These are phyloP conservation scores for Paxillus involutus DNA, from an alignment of 768 basidiomycete species.

Conservation along the genomic window DNA sequence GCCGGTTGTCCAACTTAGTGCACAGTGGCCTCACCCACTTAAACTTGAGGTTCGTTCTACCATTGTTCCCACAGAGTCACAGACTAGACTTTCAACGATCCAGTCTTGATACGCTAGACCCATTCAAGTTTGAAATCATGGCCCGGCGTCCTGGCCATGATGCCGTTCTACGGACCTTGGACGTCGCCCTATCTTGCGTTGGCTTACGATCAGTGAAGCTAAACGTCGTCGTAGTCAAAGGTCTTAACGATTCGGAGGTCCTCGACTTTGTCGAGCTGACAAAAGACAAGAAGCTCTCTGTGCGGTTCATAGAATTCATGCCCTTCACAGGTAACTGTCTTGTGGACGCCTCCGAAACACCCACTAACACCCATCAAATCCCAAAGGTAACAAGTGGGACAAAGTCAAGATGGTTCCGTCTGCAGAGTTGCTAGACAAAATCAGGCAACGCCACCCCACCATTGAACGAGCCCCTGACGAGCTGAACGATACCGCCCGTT, in stretches of 20 bases:
- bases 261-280: conserved; percentile 79
- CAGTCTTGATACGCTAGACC: conserved; percentile 83
- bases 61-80: conserved; percentile 1
- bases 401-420: conserved; percentile 81
- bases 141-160: conserved; percentile 77
- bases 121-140: conserved; percentile 86
- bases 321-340: conserved; percentile 72
- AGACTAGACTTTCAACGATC: conserved; percentile 1
- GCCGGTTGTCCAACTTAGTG: conserved; percentile 68
- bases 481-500: conserved; percentile 77
- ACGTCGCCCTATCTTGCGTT: conserved; percentile 55
- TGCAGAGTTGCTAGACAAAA: conserved; percentile 52
- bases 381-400: conserved; percentile 82
- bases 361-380: not conserved
- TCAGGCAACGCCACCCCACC: conserved; percentile 47
- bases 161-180: conserved; percentile 67
- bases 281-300: conserved; percentile 56
- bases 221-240: conserved; percentile 82
- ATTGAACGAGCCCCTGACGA: conserved; percentile 64
- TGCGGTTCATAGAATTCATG: conserved; percentile 94
- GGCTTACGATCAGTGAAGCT: conserved; percentile 67
- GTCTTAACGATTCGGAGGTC: conserved; percentile 80
- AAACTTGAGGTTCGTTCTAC: conserved; percentile 52
- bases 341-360: not conserved
- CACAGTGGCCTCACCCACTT: conserved; percentile 77